These are phyloP conservation scores for Ceratocystis cacaofunesta DNA, from an alignment of 2,329 filamentous ascomycete species.

Conservation along the genomic window DNA sequence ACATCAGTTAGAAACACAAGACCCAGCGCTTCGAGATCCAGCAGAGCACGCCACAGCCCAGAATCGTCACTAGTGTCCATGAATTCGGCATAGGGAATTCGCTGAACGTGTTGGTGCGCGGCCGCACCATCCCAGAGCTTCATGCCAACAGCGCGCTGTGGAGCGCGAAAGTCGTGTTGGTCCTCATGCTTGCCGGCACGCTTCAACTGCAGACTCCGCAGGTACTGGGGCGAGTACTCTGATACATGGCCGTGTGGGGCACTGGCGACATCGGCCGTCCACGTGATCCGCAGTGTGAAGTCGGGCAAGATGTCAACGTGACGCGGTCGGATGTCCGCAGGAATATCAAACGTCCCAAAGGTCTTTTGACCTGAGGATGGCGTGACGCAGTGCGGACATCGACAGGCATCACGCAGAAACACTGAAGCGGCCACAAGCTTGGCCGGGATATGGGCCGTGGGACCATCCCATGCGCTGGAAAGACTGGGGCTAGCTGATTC, in stretches of 20 bases:
- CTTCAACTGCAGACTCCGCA: conserved; percentile 19
- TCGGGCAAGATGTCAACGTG: conserved; percentile 24
- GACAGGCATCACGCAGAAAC: conserved; percentile 40
- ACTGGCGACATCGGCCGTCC: conserved; percentile 33
- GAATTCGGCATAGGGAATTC: conserved; percentile 57
- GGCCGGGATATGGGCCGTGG: neutral
- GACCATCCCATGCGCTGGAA: conserved; percentile 1
- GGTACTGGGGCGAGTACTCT: conserved; percentile 23
- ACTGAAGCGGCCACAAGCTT: conserved; percentile 12
- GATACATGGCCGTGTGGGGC: conserved; percentile 24
- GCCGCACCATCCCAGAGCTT: conserved; percentile 29
- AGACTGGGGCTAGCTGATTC: neutral
- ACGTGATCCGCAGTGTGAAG: conserved; percentile 42
- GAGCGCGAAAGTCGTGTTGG: conserved; percentile 16
- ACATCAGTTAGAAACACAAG: conserved; percentile 64
- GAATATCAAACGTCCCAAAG: conserved; percentile 31
- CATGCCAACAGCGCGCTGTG: conserved; percentile 21
- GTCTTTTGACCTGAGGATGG: conserved; percentile 45
- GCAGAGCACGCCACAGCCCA: conserved; percentile 45
- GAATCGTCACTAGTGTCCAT: conserved; percentile 37
- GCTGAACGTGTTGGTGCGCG: conserved; percentile 32
- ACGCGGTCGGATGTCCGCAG: conserved; percentile 23
- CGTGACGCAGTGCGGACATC: conserved; percentile 38
- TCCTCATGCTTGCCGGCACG: neutral
- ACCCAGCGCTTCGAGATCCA: conserved; percentile 49